Conservation (phyloP, 148 eudicot genomes). For the Cornus kousa region DNA sequence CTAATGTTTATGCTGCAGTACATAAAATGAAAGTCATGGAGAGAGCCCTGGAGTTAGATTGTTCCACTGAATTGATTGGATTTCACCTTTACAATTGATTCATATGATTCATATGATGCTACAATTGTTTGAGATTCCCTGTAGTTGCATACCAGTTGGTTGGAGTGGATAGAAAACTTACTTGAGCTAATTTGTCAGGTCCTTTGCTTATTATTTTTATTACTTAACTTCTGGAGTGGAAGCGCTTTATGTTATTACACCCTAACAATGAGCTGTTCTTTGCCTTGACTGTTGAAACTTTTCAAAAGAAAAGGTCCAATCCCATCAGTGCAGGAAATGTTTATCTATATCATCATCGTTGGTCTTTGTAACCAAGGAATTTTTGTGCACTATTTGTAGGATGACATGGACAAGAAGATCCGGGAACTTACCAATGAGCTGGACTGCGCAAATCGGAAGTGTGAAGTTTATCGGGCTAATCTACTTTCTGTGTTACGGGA, state of each 20-base stretch:
- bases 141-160: not conserved
- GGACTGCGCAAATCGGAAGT: conserved; percentile 28
- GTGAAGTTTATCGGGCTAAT: conserved; percentile 35
- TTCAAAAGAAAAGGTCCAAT: not conserved
- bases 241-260: not conserved
- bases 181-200: not conserved
- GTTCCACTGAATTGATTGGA: no score
- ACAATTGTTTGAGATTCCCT: not conserved
- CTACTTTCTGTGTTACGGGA: conserved; percentile 33
- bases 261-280: not conserved
- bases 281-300: not conserved
- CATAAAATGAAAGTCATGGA: no score
- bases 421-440: conserved; percentile 32
- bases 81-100: no score
- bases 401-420: conserved; percentile 40
- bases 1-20: no score
- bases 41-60: no score
- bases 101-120: no score
- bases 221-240: not conserved
- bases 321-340: not conserved
- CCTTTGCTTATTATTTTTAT: not conserved
- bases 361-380: not conserved
- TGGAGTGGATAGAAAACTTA: not conserved
- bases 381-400: conserved; percentile 19
- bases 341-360: not conserved